Base-by-base conservation (phyloP, 1,284 basidiomycete genomes). In the Leccinum subrobustum region DNA sequence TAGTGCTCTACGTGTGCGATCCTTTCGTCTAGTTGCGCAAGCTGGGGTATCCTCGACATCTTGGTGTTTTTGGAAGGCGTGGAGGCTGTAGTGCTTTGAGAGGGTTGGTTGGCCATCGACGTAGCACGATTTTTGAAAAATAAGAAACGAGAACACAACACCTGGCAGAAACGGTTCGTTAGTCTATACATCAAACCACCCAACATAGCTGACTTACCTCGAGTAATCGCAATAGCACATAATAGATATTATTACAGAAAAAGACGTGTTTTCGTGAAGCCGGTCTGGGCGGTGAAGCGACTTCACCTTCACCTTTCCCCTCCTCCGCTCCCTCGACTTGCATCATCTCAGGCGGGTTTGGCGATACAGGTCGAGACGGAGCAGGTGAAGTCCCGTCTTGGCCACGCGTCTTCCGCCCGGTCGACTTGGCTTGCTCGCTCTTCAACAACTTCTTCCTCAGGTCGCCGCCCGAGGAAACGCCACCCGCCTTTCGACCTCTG, bases 221-320 rank as follows among this genome's bases (percentile, higher is more conserved):
- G 27, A 97, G 75, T 52, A 96, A 78, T 42, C 96, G 86, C 68
- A 97, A 76, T 51, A 97, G 78, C 12, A 88, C 85, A 78, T 97
- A 99, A 71, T 94, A 93, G 47, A 87, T 83, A 37, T 92, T 93
- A 76, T 96, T 98, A 65, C 89, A 88, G 77, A 95, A 98, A 77
- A 98, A 95, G 14, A 84, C 82, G 65, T 85, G 81, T 65, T 80
- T 81, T 44, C 81, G 77, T 29, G 80, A 70, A 3, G 73, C 66
- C 5, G 61, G 67, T 53, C 71, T 67, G 33, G 65, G 66, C 16
- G 63, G 59, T 25, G 62, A 51, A 39, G 54, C 9, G 8, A 60
- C n/a, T 57, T 70, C 71, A 56, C 54, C 65, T 66, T 68, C 74
- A 58, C 52, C 57, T 60, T 70, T 64, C 52, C 65, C 64, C 66